phyloP scores from a whole-genome alignment of 208 protist species.

The Jaenimonas drosophilae region DNA sequence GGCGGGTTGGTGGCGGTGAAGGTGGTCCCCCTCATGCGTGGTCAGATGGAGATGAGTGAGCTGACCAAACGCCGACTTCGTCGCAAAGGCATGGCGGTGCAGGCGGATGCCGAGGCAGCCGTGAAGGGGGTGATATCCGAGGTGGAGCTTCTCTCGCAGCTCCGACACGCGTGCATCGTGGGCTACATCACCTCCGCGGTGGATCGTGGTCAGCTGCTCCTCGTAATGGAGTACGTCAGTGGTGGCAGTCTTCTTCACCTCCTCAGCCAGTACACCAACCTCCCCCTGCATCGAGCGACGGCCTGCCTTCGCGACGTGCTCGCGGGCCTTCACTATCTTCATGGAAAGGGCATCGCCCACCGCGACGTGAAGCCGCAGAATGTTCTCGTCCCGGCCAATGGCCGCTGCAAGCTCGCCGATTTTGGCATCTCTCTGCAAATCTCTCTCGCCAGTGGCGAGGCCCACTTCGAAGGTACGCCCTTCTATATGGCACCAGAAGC shows the following conservation, averaged over 20 bases:
- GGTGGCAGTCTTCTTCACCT: constrained; percentile 60
- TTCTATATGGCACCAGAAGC: constrained; percentile 75
- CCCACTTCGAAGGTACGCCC: constrained; percentile 46
- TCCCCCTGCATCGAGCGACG: constrained; percentile 34
- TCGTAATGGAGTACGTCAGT: constrained; percentile 81
- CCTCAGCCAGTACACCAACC: constrained; percentile 28
- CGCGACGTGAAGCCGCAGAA: constrained; percentile 91
- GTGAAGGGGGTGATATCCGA: constrained; percentile 44
- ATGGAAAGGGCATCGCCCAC: constrained; percentile 72
- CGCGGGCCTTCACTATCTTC: constrained; percentile 72
- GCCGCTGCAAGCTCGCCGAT: constrained; percentile 83
- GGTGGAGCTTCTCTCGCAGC: constrained; percentile 51
- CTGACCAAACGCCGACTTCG: constrained; percentile 6
- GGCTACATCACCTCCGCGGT: constrained; percentile 84
- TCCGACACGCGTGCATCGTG: constrained; percentile 92
- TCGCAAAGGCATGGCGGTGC: constrained; percentile 16
- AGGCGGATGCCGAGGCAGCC: constrained; percentile 13
- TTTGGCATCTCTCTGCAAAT: constrained; percentile 70
- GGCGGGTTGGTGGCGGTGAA: constrained; percentile 71
- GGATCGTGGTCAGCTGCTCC: constrained; percentile 40
- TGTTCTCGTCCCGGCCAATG: constrained; percentile 64
- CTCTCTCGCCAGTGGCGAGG: constrained; percentile 14
- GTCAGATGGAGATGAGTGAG: constrained; percentile 2
- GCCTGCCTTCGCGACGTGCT: constrained; percentile 60
- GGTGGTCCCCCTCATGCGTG: constrained; percentile 23